phyloP scores from a whole-genome alignment of 208 protist species.

The Strigomonas culicis region DNA sequence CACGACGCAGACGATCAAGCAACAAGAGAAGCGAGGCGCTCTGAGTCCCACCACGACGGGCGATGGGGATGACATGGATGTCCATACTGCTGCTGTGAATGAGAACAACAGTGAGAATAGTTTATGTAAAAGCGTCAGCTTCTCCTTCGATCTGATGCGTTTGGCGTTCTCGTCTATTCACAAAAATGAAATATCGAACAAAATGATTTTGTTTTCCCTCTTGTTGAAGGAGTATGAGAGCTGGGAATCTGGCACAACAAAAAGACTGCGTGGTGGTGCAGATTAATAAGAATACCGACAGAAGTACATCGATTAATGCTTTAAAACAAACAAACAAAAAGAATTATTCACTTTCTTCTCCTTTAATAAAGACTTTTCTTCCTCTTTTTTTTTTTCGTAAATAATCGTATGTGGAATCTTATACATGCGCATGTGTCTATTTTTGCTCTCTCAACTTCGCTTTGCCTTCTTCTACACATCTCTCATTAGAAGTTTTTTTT shows the following conservation, averaged over 20 bases:
- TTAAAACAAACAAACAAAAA: background rate
- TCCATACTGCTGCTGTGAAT: background rate
- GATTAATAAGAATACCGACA: background rate
- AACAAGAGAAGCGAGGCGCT: background rate
- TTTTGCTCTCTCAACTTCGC: constrained; percentile 1
- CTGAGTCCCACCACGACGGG: background rate
- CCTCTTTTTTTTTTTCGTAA: constrained; percentile 15
- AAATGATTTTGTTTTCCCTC: constrained; percentile 57
- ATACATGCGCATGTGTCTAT: background rate
- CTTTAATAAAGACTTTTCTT: background rate
- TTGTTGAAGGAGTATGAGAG: constrained; percentile 87
- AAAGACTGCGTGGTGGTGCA: constrained; percentile 28
- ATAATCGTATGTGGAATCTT: background rate
- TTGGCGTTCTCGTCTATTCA: constrained; percentile 53
- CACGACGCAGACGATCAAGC: background rate
- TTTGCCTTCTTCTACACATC: background rate
- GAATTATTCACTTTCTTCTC: background rate
- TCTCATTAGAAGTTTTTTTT: constrained; percentile 2
- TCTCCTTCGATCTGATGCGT: constrained; percentile 90
- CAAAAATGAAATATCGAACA: constrained; percentile 18
- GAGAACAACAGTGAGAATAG: constrained; percentile 4
- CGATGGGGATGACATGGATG: background rate
- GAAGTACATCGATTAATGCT: background rate
- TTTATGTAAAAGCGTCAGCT: constrained; percentile 42
- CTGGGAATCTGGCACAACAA: constrained; percentile 73